Conservation (phyloP, 257 asterid genomes). For the Penstemon eatonii region DNA sequence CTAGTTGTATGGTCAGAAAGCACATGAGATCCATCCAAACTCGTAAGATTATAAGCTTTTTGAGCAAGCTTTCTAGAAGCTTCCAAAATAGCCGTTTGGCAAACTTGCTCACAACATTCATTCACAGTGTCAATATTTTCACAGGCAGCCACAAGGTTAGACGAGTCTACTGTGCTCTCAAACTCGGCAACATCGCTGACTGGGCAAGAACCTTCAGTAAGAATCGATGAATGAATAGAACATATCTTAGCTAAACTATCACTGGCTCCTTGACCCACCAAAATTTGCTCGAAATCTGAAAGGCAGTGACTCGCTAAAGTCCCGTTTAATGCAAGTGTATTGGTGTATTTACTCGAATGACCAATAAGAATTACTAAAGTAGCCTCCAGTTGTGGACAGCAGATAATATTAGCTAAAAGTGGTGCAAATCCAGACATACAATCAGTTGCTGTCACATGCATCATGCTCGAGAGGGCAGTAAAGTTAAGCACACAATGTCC, state of each 20-base stretch:
- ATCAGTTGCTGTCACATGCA: slow-evolving; percentile 74
- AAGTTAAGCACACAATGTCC: slow-evolving; percentile 78
- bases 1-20: slow-evolving; percentile 61
- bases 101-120: slow-evolving; percentile 93
- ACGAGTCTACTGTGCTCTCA: slow-evolving; percentile 68
- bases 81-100: slow-evolving; percentile 82
- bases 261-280: slow-evolving; percentile 88
- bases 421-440: slow-evolving; percentile 97
- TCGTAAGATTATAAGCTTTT: slow-evolving; percentile 61
- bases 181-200: slow-evolving; percentile 68
- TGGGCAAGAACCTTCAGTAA: slow-evolving; percentile 93
- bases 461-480: slow-evolving; percentile 58
- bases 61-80: slow-evolving; percentile 80
- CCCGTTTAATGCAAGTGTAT: slow-evolving; percentile 68
- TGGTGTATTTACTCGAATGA: slow-evolving; percentile 66
- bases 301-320: slow-evolving; percentile 74
- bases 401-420: slow-evolving; percentile 79
- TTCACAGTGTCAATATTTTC: slow-evolving; percentile 75
- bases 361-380: slow-evolving; percentile 79
- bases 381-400: slow-evolving; percentile 98
- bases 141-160: slow-evolving; percentile 79
- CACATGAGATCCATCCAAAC: slow-evolving; percentile 48
- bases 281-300: slow-evolving; percentile 75
- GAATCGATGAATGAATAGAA: slow-evolving; percentile 70
- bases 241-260: slow-evolving; percentile 67